Conservation (phyloP, 2,329 filamentous ascomycete species). For the Aspergillus ustus region DNA sequence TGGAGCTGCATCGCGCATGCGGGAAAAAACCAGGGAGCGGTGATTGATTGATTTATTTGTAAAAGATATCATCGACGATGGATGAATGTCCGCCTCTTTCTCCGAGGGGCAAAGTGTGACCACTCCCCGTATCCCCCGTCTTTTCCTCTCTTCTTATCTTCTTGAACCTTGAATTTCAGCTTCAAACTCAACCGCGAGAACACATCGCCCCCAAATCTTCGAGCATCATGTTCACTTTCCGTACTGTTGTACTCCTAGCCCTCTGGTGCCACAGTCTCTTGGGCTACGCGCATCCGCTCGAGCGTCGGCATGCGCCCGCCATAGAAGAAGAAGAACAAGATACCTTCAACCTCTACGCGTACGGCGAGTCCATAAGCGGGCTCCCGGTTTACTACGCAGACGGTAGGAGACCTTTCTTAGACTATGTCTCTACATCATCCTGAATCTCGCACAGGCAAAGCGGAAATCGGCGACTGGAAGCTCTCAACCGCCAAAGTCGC, state of each 20-base stretch:
- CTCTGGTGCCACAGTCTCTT: neutral
- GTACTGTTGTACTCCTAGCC: neutral
- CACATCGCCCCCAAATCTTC: neutral
- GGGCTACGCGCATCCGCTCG: neutral
- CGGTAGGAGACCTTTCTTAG: neutral
- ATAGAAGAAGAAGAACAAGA: too few species aligned
- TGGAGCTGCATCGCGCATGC: too few species aligned
- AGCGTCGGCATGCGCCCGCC: neutral
- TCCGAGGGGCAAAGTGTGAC: too few species aligned
- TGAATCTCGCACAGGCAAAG: slow-evolving; percentile 2
- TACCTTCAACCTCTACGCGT: slow-evolving; percentile 12
- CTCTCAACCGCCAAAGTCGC: slow-evolving; percentile 1
- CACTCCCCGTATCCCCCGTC: too few species aligned
- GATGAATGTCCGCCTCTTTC: too few species aligned
- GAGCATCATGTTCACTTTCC: neutral
- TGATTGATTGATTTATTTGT: too few species aligned
- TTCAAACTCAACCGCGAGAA: too few species aligned
- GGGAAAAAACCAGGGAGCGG: too few species aligned
- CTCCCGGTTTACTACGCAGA: slow-evolving; percentile 11
- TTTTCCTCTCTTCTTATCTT: too few species aligned
- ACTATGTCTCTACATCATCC: neutral
- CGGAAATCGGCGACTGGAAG: slow-evolving; percentile 4
- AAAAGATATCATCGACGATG: too few species aligned
- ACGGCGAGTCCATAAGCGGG: slow-evolving; percentile 7
- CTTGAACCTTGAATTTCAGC: too few species aligned